These are phyloP conservation scores for Blastomyces emzantsi DNA, from an alignment of 2,329 filamentous ascomycete genomes.

Conservation along the genomic window DNA sequence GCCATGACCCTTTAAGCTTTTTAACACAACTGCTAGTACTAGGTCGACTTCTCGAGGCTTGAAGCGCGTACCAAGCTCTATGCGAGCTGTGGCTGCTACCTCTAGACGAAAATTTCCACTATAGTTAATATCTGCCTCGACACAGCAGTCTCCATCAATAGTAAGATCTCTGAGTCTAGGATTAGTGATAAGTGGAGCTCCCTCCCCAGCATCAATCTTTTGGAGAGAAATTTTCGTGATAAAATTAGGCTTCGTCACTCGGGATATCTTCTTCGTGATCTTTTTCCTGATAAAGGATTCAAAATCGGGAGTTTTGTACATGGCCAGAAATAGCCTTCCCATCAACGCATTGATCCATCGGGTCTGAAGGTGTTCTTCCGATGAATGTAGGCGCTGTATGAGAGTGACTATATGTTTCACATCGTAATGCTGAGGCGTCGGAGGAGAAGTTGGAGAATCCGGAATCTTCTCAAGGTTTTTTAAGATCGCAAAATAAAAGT, in stretches of 20 bases:
- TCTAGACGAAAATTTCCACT: conserved; percentile 82
- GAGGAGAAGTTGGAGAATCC: conserved; percentile 48
- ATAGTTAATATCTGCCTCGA: conserved; percentile 83
- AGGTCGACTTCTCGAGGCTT: conserved; percentile 85
- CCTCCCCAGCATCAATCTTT: conserved; percentile 75
- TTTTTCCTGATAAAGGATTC: conserved; percentile 73
- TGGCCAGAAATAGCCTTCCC: conserved; percentile 74
- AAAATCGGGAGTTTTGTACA: conserved; percentile 77
- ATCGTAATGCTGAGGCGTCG: conserved; percentile 67
- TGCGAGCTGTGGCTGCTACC: conserved; percentile 82
- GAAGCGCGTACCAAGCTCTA: conserved; percentile 81
- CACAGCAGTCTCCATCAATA: conserved; percentile 78
- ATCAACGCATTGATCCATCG: conserved; percentile 90
- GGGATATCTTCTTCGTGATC: conserved; percentile 90
- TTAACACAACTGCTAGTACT: conserved; percentile 74
- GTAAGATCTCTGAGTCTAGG: conserved; percentile 79
- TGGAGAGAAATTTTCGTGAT: conserved; percentile 76
- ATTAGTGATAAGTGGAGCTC: conserved; percentile 81
- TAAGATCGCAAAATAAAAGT: conserved; percentile 92
- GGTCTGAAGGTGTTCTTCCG: conserved; percentile 81
- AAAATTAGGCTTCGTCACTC: conserved; percentile 85
- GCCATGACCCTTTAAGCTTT: conserved; percentile 74
- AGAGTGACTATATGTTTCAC: conserved; percentile 79
- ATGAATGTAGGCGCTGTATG: conserved; percentile 83
- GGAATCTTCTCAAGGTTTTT: conserved; percentile 68